Percentiles rank a stretch among this genome's conserved stretches.
Evolutionary conservation across 306 rosid genomes (phyloP).

Genomic region (Inga leiocalycina): DNA sequence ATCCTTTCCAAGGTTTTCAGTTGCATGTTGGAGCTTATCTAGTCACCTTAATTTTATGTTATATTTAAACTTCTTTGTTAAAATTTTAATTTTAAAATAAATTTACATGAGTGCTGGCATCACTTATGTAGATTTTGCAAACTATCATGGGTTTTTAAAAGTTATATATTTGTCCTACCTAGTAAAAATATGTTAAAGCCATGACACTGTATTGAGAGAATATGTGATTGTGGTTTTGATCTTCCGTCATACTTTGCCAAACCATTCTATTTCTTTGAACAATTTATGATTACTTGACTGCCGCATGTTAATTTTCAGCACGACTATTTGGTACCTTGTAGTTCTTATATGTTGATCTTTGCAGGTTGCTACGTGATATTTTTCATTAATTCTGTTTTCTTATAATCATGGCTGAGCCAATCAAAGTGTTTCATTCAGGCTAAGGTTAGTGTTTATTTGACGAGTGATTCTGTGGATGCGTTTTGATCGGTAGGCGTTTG

Average conservation of each 20-base stretch:
- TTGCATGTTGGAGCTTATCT: too few relatives aligned
- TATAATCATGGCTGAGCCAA: too few relatives aligned
- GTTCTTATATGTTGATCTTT: too few relatives aligned
- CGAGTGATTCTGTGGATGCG: neutral
- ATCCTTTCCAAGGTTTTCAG: too few relatives aligned
- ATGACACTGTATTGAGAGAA: neutral
- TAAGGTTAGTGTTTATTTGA: neutral
- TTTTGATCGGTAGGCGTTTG: neutral
- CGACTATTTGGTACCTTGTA: neutral
- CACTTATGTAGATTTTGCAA: neutral
- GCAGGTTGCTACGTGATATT: too few relatives aligned
- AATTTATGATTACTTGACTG: neutral
- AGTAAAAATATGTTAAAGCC: neutral
- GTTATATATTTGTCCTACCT: neutral
- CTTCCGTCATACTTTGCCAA: neutral
- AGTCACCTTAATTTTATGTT: too few relatives aligned
- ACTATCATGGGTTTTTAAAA: neutral
- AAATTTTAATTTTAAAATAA: too few relatives aligned
- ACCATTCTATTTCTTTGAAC: neutral
- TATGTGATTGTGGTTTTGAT: neutral
- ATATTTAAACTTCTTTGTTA: too few relatives aligned
- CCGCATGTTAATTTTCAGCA: neutral
- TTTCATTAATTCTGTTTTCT: too few relatives aligned
- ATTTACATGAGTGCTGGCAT: neutral
- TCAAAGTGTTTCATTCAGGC: neutral